Base-by-base conservation (phyloP, 495 filamentous ascomycete species). In the Pyrenula massariospora region DNA sequence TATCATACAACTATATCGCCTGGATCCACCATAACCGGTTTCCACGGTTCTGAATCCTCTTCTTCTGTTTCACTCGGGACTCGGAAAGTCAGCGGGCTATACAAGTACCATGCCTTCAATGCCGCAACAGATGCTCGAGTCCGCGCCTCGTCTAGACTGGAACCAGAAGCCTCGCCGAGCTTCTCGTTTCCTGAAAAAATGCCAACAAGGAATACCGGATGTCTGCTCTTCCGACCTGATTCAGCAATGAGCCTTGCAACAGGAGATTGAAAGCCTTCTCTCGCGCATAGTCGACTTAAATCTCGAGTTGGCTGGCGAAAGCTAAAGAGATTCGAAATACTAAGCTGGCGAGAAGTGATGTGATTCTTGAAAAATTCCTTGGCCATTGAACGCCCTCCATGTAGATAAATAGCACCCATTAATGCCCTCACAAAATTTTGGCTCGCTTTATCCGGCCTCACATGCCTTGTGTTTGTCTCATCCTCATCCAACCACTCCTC, bases 31-130 rank as follows among this genome's bases (percentile, higher is more conserved):
- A 92, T 76, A 22, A 82, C 82, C n/a, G 91, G 86, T 68, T 83
- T 85, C 85, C 90, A 97, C 12, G 76, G 73, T 55, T 68, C 71
- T 57, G 77, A 77, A n/a, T 72, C 75, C 57, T 79, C 71, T 48
- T 76, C 82, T 61, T 94, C 85, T 69, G 84, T 87, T 50, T 90
- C 84, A 69, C 88, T 94, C 23, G 93, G 93, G 52, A 96, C 76
- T 47, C 79, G 76, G 12, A 83, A 81, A 54, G 82, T 71, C 50
- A 81, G 57, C 11, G 93, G 93, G 67, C 82, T 88, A 70, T 98
- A 98, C 56, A 97, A 75, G 70, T 97, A 98, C 94, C 94, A 98
- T 19, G 81, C 77, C 76, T 95, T 95, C 61, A 98, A 73, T 19
- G 92, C 83, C 54, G 85, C 81, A 51, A 92, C 87, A 48, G 89